Evolutionary conservation across 2,329 filamentous ascomycete genomes (phyloP).

Genomic region (Xylaria multiplex): DNA sequence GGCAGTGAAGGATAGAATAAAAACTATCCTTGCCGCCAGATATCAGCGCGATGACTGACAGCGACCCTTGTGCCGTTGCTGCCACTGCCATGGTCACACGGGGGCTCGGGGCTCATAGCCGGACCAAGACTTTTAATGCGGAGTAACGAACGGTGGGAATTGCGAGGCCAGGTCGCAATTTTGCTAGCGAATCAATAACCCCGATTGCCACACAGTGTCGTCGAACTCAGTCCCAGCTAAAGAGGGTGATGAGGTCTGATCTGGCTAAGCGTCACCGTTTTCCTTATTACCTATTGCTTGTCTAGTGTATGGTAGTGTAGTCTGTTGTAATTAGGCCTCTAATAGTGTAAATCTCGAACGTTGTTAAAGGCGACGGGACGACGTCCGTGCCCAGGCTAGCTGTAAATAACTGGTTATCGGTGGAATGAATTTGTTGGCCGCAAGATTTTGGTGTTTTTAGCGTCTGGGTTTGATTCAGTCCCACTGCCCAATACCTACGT

Average conservation of each 20-base stretch:
- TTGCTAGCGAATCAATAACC: slow-evolving; percentile 18
- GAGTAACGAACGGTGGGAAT: slow-evolving; percentile 13
- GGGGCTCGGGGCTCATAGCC: slow-evolving; percentile 15
- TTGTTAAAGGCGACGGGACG: too few species aligned
- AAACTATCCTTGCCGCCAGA: slow-evolving; percentile 98
- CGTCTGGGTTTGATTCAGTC: slow-evolving; percentile 8
- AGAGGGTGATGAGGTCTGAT: too few species aligned
- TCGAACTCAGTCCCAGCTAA: neutral
- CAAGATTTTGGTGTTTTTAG: slow-evolving; percentile 11
- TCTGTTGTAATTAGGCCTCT: too few species aligned
- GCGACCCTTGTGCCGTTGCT: slow-evolving; percentile 50
- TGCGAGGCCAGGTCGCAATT: slow-evolving; percentile 9
- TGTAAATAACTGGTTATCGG: too few species aligned
- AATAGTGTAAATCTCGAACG: neutral
- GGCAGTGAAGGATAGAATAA: slow-evolving; percentile 90
- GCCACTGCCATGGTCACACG: slow-evolving; percentile 50
- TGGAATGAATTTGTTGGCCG: neutral
- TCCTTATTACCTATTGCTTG: neutral
- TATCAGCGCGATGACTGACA: slow-evolving; percentile 89
- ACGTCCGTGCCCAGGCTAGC: too few species aligned
- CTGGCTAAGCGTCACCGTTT: neutral
- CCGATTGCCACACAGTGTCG: slow-evolving; percentile 21
- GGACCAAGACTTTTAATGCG: slow-evolving; percentile 24
- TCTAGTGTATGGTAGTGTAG: neutral
- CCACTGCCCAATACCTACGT: slow-evolving; percentile 3